Evolutionary conservation across 2,329 filamentous ascomycete genomes (phyloP).

Genomic region (Phaeosphaeriaceae sp.): DNA sequence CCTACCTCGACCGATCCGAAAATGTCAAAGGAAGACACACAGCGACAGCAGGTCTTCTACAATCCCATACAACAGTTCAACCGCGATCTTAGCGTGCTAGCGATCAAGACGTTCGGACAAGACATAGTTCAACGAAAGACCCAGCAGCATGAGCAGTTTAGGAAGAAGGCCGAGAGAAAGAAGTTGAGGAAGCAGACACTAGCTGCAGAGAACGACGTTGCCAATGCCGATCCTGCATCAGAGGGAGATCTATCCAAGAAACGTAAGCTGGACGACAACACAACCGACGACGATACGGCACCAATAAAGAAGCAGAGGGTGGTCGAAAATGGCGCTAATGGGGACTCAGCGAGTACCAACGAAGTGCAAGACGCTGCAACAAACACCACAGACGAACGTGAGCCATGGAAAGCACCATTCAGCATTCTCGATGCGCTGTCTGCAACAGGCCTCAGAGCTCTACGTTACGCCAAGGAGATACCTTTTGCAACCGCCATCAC

Average conservation of each 20-base stretch:
- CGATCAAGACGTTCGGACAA: constrained; percentile 87
- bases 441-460: constrained; percentile 86
- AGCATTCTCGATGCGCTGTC: constrained; percentile 93
- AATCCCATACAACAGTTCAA: constrained; percentile 99
- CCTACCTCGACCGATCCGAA: constrained; percentile 58
- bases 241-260: constrained; percentile 28
- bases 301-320: constrained; percentile 37
- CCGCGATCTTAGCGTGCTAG: constrained; percentile 89
- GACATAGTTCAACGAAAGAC: constrained; percentile 61
- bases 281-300: constrained; percentile 15
- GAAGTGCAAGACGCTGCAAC: constrained; percentile 4
- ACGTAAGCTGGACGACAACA: constrained; percentile 24
- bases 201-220: constrained; percentile 8
- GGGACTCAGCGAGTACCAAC: constrained; percentile 8
- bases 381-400: constrained; percentile 11
- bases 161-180: constrained; percentile 36
- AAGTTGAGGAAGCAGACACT: constrained; percentile 27
- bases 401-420: constrained; percentile 35
- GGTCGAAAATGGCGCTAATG: constrained; percentile 19
- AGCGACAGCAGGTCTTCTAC: constrained; percentile 86
- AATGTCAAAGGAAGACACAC: constrained; percentile 58
- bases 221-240: background rate
- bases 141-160: constrained; percentile 52
- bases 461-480: constrained; percentile 91
- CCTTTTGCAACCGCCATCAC: constrained; percentile 82